Evolutionary conservation across 2,329 filamentous ascomycete species (phyloP).

Genomic region (Zasmidium cellare): DNA sequence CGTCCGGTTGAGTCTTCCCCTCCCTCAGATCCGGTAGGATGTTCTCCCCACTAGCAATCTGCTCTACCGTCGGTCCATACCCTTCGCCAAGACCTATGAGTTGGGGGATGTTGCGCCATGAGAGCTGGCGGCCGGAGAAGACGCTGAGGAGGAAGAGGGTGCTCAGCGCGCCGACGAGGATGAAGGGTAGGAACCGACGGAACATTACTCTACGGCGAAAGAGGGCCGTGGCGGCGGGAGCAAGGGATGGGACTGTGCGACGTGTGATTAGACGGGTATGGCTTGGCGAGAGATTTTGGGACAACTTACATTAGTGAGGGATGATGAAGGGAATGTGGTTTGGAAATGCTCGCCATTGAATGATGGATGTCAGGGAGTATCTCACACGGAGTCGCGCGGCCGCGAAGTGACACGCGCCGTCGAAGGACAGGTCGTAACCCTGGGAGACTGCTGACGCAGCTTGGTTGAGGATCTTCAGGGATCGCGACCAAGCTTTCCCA

Average conservation of each 20-base stretch:
- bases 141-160: constrained; percentile 36
- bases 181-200: constrained; percentile 26
- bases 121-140: constrained; percentile 37
- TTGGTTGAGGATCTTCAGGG: too few species aligned
- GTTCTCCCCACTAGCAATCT: constrained; percentile 22
- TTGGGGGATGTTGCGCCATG: constrained; percentile 41
- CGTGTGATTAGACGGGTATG: background rate
- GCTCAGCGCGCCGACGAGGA: constrained; percentile 25
- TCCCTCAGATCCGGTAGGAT: constrained; percentile 25
- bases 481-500: too few species aligned
- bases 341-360: background rate
- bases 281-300: background rate
- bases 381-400: too few species aligned
- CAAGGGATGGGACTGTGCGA: background rate
- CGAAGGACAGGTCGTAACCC: too few species aligned
- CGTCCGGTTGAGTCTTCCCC: background rate
- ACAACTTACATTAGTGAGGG: background rate
- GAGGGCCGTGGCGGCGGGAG: constrained; percentile 21
- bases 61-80: constrained; percentile 25
- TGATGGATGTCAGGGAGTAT: background rate
- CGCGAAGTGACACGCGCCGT: too few species aligned
- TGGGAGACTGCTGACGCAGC: too few species aligned
- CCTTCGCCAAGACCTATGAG: constrained; percentile 42
- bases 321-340: background rate
- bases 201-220: constrained; percentile 29